Base-by-base conservation (phyloP, 257 asterid genomes). In the Striga asiatica region DNA sequence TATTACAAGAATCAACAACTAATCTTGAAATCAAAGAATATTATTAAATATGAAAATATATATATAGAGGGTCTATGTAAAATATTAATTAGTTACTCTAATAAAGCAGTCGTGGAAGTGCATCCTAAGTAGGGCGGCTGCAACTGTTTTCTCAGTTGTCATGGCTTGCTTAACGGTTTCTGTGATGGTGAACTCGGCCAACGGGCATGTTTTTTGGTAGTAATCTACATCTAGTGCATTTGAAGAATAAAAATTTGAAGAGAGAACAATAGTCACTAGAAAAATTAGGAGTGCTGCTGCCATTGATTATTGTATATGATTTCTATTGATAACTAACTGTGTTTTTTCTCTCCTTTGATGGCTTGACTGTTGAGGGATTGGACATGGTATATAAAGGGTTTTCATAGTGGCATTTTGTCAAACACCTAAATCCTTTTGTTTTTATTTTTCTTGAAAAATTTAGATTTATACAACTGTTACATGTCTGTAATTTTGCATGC, bases 71-170 rank as follows among this genome's bases (percentile, higher is more conserved):
- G 9, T 1, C 8, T 29, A 5, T 29, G 35, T 3, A 7, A 24
- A 19, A 28, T 3, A 3, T 3, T 1, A 1, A 5, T 6, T 12
- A 34, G 2, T 14, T 72, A 85, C 95, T 56, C 88, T 74, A 37
- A 85, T 62, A 27, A 85, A 82, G 60, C 95, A 85, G 66, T 85
- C 93, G 48, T 85, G 95, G 77, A 85, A 85, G 53, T 85, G 88
- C 89, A 80, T 76, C 67, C 95, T 61, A 23, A 85, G 88, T 0
- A 85, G 46, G 14, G 46, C 46, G 5, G 95, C 93, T 1, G 91
- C 77, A 48, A 82, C 95, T 8, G 88, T 85, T 50, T 47, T 74
- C 29, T 82, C 95, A 51, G 74, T 82, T 32, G 34, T 29, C 71
- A 75, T 74, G 37, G 78, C 82, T 16, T 75, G 78, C 71, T 59